phyloP scores from a whole-genome alignment of 2,329 filamentous ascomycete genomes.

The Nothophaeocryptopus gaeumannii region DNA sequence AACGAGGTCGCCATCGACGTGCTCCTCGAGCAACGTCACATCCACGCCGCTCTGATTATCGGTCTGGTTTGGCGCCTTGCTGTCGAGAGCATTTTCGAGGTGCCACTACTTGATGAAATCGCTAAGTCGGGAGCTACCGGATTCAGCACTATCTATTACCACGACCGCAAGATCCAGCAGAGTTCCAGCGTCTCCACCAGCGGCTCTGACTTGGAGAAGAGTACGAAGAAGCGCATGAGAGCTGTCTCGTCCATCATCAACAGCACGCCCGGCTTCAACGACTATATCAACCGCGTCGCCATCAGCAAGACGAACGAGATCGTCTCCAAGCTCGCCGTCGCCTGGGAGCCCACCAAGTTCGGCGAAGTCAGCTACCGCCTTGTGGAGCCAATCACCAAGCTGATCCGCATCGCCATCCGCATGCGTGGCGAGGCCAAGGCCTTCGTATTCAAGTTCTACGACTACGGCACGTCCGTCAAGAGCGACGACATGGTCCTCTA shows the following conservation, averaged over 20 bases:
- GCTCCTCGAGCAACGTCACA: neutral
- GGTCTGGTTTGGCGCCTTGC: conserved; percentile 13
- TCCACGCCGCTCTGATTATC: conserved; percentile 9
- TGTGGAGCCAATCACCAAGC: conserved; percentile 3
- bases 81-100: conserved; percentile 3
- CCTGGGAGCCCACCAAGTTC: neutral
- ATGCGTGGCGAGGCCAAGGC: conserved; percentile 12
- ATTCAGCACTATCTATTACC: conserved; percentile 3
- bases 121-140: conserved; percentile 1
- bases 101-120: conserved; percentile 7
- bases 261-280: conserved; percentile 1
- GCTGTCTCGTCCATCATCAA: conserved; percentile 3
- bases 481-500: neutral
- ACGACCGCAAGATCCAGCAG: neutral
- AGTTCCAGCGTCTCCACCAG: too few species aligned
- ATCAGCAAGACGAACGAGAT: conserved; percentile 4
- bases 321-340: conserved; percentile 3
- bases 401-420: conserved; percentile 10
- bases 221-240: conserved; percentile 2
- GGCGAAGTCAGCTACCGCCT: neutral
- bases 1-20: conserved; percentile 4
- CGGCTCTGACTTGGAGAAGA: conserved; percentile 1
- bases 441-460: conserved; percentile 9
- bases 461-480: conserved; percentile 5
- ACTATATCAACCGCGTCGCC: conserved; percentile 1